phyloP scores from a whole-genome alignment of 768 basidiomycete species.

The Paxillus rubicundulus region DNA sequence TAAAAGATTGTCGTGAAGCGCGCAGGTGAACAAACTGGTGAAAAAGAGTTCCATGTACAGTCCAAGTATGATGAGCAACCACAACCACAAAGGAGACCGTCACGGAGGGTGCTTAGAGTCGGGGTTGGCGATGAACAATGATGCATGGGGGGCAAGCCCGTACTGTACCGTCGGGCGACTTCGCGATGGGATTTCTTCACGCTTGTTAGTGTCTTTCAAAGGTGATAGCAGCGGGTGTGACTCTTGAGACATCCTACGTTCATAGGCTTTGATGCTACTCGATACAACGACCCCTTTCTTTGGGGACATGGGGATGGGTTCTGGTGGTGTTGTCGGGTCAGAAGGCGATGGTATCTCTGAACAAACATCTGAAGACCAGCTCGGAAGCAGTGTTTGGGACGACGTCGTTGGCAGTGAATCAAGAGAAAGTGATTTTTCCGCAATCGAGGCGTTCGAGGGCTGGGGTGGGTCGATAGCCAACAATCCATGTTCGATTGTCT shows the following conservation, averaged over 20 bases:
- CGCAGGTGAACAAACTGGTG: not conserved
- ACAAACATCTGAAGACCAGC: not conserved
- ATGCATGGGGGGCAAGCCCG: conserved; percentile 60
- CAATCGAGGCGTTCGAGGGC: conserved; percentile 11
- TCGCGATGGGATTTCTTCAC: conserved; percentile 42
- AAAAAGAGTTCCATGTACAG: not conserved
- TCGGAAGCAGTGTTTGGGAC: conserved; percentile 1
- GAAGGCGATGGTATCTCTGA: not conserved
- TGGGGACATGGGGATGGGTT: not conserved
- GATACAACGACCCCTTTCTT: conserved; percentile 37
- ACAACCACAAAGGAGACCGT: conserved; percentile 1
- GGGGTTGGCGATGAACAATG: conserved; percentile 75
- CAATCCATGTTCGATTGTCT: conserved; percentile 19
- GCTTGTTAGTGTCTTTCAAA: conserved; percentile 41
- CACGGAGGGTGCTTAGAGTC: conserved; percentile 17
- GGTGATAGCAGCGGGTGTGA: conserved; percentile 39
- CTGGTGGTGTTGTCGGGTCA: not conserved
- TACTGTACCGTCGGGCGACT: conserved; percentile 49
- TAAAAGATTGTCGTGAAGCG: not conserved
- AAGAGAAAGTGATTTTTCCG: conserved; percentile 2
- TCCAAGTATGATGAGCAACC: not conserved
- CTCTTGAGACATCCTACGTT: conserved; percentile 56
- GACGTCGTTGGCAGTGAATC: conserved; percentile 20
- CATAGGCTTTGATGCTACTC: conserved; percentile 54
- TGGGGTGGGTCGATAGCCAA: conserved; percentile 6